A percentile compares a stretch with the other conserved stretches of the same genome.
Evolutionary conservation across 768 basidiomycete species (phyloP).

Genomic region (Lanmaoa pseudosensibilis): DNA sequence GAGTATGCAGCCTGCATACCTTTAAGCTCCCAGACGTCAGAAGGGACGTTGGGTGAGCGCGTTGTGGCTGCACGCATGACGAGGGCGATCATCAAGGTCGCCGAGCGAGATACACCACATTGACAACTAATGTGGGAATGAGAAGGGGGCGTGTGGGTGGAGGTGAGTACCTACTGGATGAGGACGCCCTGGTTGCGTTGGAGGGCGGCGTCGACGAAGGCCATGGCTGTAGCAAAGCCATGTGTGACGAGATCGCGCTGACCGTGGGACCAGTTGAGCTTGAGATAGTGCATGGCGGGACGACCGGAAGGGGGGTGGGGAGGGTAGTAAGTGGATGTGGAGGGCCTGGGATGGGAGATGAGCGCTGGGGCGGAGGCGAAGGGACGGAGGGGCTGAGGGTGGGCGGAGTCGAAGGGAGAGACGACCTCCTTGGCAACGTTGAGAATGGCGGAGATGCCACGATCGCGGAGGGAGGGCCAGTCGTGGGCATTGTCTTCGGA

Average conservation of each 20-base stretch:
- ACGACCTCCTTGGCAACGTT: constrained; percentile 93
- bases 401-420: constrained; percentile 59
- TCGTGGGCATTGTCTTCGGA: constrained; percentile 90
- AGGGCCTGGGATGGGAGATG: constrained; percentile 33
- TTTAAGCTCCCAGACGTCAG: constrained; percentile 74
- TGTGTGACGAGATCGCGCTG: constrained; percentile 80
- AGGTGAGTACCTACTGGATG: constrained; percentile 66
- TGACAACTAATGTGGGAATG: constrained; percentile 65
- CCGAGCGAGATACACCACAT: constrained; percentile 90
- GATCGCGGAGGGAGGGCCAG: constrained; percentile 66
- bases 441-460: constrained; percentile 76
- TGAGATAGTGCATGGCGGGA: constrained; percentile 84
- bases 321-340: constrained; percentile 60
- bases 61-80: constrained; percentile 91
- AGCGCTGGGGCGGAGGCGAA: constrained; percentile 72
- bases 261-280: constrained; percentile 92
- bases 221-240: constrained; percentile 79
- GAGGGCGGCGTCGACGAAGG: constrained; percentile 76
- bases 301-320: constrained; percentile 67
- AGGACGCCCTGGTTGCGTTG: constrained; percentile 76
- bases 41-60: constrained; percentile 61
- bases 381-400: constrained; percentile 52
- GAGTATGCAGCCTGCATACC: constrained; percentile 91
- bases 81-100: constrained; percentile 85
- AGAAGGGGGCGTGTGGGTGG: constrained; percentile 12